Percentiles rank a stretch among this genome's conserved stretches.
Conservation (phyloP, 192 early-diverging fungal genomes). For the Podila horticola region DNA sequence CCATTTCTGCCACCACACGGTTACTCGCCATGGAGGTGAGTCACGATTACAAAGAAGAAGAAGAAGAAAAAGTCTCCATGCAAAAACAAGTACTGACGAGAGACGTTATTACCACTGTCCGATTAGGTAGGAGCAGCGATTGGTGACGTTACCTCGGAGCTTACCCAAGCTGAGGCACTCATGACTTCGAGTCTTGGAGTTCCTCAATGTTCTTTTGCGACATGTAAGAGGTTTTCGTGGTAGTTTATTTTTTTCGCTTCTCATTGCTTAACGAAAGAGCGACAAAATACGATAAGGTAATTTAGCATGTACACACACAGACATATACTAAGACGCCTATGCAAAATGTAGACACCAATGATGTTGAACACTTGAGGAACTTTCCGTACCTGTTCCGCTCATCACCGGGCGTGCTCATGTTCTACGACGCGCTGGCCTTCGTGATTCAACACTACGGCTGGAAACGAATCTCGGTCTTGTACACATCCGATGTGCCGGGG, state of each 20-base stretch:
- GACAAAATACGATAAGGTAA: not conserved
- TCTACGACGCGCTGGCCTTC: not conserved
- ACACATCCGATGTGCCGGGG: constrained; percentile 31
- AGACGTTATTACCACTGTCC: not conserved
- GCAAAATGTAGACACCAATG: constrained; percentile 25
- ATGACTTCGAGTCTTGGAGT: constrained; percentile 46
- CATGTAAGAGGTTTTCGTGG: constrained; percentile 21
- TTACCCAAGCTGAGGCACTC: constrained; percentile 30
- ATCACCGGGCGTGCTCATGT: constrained; percentile 10
- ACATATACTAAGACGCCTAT: not conserved
- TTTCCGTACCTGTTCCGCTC: constrained; percentile 27
- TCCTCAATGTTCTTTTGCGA: constrained; percentile 39
- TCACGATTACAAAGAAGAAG: too few species aligned
- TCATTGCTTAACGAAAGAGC: not conserved
- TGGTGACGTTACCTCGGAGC: constrained; percentile 35
- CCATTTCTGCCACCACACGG: constrained; percentile 32
- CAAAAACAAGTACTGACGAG: not conserved
- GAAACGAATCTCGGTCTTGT: constrained; percentile 17
- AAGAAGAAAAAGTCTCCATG: too few species aligned
- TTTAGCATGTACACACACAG: not conserved
- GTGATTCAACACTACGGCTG: constrained; percentile 24
- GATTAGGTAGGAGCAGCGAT: constrained; percentile 25
- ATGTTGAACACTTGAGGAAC: constrained; percentile 2
- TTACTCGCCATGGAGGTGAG: constrained; percentile 18
- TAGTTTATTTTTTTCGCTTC: not conserved